Percentiles rank a stretch among this genome's conserved stretches.
phyloP scores from a whole-genome alignment of 257 asterid genomes.

The Rauvolfia tetraphylla region DNA sequence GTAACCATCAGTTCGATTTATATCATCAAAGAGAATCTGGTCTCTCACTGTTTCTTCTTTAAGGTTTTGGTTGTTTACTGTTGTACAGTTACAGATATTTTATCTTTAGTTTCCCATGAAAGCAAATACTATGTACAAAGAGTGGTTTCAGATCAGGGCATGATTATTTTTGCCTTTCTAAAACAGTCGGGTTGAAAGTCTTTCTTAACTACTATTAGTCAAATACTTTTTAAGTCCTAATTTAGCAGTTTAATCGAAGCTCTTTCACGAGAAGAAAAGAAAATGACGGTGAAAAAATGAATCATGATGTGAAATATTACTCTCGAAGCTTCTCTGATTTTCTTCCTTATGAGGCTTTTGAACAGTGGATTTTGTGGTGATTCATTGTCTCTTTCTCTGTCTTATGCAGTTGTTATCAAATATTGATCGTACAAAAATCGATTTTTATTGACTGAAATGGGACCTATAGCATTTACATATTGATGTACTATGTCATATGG shows the following conservation, averaged over 20 bases:
- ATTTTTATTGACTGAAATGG: not conserved
- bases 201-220: no score
- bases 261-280: not conserved
- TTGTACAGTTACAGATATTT: not conserved
- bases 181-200: no score
- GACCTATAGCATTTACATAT: not conserved
- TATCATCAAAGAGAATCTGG: not conserved
- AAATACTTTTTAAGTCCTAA: no score
- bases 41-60: not conserved
- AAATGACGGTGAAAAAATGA: not conserved
- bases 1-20: constrained; percentile 24
- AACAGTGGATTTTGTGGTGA: not conserved
- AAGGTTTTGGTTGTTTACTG: not conserved
- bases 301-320: not conserved
- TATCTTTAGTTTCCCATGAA: no score
- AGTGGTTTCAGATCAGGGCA: no score
- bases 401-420: not conserved
- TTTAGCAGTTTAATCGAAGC: no score
- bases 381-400: not conserved
- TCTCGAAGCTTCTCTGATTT: not conserved
- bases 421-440: no score
- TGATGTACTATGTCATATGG: no score
- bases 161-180: no score
- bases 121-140: no score
- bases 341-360: not conserved